Percentiles rank a stretch among this genome's conserved stretches.
phyloP scores from a whole-genome alignment of 495 filamentous ascomycete genomes.

The Cenococcum geophilum region DNA sequence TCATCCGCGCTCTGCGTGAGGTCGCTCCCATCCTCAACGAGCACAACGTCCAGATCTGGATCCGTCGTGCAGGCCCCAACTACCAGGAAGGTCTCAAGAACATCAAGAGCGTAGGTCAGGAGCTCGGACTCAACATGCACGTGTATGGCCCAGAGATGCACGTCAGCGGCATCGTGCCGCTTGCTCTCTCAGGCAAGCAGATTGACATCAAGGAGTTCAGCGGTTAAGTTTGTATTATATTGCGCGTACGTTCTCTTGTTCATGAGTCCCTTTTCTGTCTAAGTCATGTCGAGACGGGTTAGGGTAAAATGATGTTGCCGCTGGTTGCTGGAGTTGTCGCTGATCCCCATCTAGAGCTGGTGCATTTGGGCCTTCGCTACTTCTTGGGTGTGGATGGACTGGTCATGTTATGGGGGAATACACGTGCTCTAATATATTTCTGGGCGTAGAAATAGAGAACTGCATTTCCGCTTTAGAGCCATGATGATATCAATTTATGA shows the following conservation, averaged over 20 bases:
- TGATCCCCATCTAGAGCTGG: too few species aligned
- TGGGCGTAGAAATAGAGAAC: too few species aligned
- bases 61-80: slow-evolving; percentile 97
- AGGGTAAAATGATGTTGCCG: too few species aligned
- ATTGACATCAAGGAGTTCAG: slow-evolving; percentile 46
- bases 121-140: slow-evolving; percentile 89
- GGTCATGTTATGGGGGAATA: too few species aligned
- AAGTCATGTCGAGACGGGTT: too few species aligned
- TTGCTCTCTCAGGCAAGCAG: slow-evolving; percentile 58
- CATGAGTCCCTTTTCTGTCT: too few species aligned
- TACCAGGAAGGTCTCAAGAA: slow-evolving; percentile 99
- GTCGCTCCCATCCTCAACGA: slow-evolving; percentile 78
- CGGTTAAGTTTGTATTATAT: slow-evolving; percentile 27
- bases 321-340: too few species aligned
- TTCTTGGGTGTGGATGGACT: too few species aligned
- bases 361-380: too few species aligned
- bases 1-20: slow-evolving; percentile 94
- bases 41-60: slow-evolving; percentile 99
- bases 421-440: too few species aligned
- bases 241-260: not conserved
- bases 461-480: too few species aligned
- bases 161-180: slow-evolving; percentile 62
- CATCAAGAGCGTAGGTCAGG: slow-evolving; percentile 92
- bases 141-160: slow-evolving; percentile 98
- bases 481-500: too few species aligned